A percentile compares a stretch with the other conserved stretches of the same genome.
Evolutionary conservation across 2,329 filamentous ascomycete genomes (phyloP).

Genomic region (Colletotrichum coccodes): DNA sequence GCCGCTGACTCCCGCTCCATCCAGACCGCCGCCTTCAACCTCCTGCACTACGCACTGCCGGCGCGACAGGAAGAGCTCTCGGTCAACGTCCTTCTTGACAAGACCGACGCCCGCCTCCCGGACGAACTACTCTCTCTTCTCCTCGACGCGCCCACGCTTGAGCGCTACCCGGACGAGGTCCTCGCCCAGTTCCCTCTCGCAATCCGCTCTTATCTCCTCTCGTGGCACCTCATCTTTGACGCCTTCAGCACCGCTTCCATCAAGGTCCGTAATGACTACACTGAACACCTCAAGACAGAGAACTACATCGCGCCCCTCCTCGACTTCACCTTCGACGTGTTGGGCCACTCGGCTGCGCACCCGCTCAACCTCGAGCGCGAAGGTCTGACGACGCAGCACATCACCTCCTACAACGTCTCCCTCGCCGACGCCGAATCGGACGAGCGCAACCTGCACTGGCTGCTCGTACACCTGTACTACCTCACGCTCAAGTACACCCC

Average conservation of each 20-base stretch:
- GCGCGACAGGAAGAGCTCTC: slow-evolving; percentile 83
- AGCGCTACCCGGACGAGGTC: slow-evolving; percentile 72
- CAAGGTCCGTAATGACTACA: slow-evolving; percentile 85
- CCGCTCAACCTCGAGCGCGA: slow-evolving; percentile 79
- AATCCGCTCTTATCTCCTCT: slow-evolving; percentile 83
- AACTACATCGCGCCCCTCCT: slow-evolving; percentile 76
- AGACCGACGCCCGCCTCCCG: slow-evolving; percentile 77
- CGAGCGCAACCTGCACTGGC: slow-evolving; percentile 82
- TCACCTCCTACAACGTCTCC: slow-evolving; percentile 63
- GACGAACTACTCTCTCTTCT: slow-evolving; percentile 88
- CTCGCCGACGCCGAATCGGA: slow-evolving; percentile 66
- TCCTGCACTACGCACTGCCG: slow-evolving; percentile 85
- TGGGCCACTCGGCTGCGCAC: slow-evolving; percentile 80
- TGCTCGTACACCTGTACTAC: slow-evolving; percentile 89
- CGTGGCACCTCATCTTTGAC: slow-evolving; percentile 92
- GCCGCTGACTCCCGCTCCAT: slow-evolving; percentile 79
- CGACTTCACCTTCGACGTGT: slow-evolving; percentile 83
- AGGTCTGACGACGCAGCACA: slow-evolving; percentile 67
- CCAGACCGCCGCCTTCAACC: slow-evolving; percentile 81
- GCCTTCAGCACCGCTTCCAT: slow-evolving; percentile 82
- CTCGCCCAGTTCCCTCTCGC: slow-evolving; percentile 75
- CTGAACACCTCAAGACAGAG: slow-evolving; percentile 79
- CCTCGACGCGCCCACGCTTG: slow-evolving; percentile 78
- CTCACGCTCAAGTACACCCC: slow-evolving; percentile 81
- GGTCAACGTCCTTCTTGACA: slow-evolving; percentile 78